Base-by-base conservation (phyloP, 2,329 filamentous ascomycete species). In the Ceratocystiopsis brevicomis region DNA sequence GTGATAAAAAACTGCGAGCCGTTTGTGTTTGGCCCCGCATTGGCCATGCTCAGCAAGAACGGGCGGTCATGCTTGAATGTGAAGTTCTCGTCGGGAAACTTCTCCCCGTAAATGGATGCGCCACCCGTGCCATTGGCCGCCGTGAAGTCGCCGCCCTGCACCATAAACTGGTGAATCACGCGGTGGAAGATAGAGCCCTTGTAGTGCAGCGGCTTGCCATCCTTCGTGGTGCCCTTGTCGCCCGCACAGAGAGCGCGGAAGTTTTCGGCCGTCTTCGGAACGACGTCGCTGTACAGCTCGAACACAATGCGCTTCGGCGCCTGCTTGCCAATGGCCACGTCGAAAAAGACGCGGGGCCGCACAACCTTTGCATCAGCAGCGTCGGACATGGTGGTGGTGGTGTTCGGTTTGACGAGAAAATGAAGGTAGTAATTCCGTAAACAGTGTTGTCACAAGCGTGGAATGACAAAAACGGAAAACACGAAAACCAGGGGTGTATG, bases 81-180 rank as follows among this genome's bases (percentile, higher is more conserved):
- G 57, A 98, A 96, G 61, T 92, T 93, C 71, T 98, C 88, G 55
- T 98, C 88, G 54, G 84, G 82, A 55, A 98, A 98, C 66, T 95
- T 96, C 60, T 81, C 81, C 56, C 88, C 88, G 58, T 96, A 98
- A 61, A 98, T 96, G 50, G 82, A 90, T 67, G 96, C 90, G 56
- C 88, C 88, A 50, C 88, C 88, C 21, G 88, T 96, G 51, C 88
- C 90, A 59, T 96, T 88, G 59, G 85, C 85, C 44, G 76, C 78
- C 40, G 88, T 98, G 61, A 98, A 98, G 62, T 96, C 90, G 62
- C 90, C 88, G 57, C 90, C 87, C 66, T 95, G 82, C 56, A 95
- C 90, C 88, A 98, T 96, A 65, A 98, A 98, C 55, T 83, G 75
- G 70, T 95, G 95, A 67, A 98, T 98, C 50, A 98, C 82, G 42